Conservation (phyloP, 768 basidiomycete species). For the Termitomyces sp. region DNA sequence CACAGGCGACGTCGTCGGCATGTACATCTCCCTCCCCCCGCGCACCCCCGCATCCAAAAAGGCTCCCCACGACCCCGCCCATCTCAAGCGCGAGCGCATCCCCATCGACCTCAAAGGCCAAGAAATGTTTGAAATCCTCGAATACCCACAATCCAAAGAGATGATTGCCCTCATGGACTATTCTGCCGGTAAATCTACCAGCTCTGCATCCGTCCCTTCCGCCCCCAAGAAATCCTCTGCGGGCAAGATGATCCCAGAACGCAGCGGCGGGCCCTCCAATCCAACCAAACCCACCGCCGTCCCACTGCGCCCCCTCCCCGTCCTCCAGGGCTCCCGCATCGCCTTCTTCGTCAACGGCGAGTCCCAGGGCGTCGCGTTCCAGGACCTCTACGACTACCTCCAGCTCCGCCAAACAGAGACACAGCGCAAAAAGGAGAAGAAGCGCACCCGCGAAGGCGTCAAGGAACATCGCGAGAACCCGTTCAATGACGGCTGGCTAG, state of each 20-base stretch:
- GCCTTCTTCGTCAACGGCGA: conserved; percentile 93
- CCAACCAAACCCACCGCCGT: conserved; percentile 33
- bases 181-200: conserved; percentile 54
- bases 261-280: conserved; percentile 35
- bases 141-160: conserved; percentile 87
- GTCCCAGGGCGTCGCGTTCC: conserved; percentile 78
- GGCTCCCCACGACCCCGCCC: conserved; percentile 77
- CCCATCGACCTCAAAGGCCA: conserved; percentile 96
- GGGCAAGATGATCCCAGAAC: conserved; percentile 69
- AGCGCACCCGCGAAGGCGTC: conserved; percentile 59
- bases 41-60: conserved; percentile 51
- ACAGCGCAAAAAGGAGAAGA: conserved; percentile 63
- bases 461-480: conserved; percentile 78
- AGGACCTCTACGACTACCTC: conserved; percentile 86
- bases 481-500: conserved; percentile 91
- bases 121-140: conserved; percentile 91
- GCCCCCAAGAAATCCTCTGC: conserved; percentile 63
- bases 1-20: conserved; percentile 87
- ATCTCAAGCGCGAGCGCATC: conserved; percentile 84
- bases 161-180: conserved; percentile 88
- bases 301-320: conserved; percentile 63
- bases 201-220: conserved; percentile 53
- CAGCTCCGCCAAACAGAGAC: conserved; percentile 67
- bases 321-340: conserved; percentile 65
- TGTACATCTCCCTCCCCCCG: conserved; percentile 87